phyloP scores from a whole-genome alignment of 345 rosid genomes.

The Lepidium sativum region DNA sequence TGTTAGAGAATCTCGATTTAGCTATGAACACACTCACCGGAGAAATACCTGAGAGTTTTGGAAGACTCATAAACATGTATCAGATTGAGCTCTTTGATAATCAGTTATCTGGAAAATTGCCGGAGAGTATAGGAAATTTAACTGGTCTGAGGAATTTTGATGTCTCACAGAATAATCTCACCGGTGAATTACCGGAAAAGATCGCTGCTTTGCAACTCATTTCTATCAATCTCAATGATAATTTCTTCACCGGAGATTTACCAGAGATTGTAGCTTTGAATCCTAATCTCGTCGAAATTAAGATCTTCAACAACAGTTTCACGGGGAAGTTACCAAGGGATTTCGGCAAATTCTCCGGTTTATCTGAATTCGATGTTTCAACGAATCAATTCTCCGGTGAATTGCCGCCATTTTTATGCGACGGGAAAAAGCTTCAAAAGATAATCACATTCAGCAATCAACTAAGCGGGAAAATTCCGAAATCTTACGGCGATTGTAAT shows the following conservation, averaged over 20 bases:
- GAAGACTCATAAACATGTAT: constrained; percentile 24
- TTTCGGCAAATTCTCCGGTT: constrained; percentile 43
- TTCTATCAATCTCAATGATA: constrained; percentile 52
- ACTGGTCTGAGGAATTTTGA: constrained; percentile 36
- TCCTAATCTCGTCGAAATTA: constrained; percentile 37
- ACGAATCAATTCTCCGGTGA: constrained; percentile 46
- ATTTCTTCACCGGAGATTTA: constrained; percentile 44
- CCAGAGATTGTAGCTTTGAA: constrained; percentile 43
- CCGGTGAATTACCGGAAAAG: constrained; percentile 39
- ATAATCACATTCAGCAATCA: constrained; percentile 41
- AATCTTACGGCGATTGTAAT: constrained; percentile 43
- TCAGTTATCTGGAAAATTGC: constrained; percentile 39
- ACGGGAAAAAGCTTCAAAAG: constrained; percentile 29
- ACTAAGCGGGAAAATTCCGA: constrained; percentile 45
- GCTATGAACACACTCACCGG: constrained; percentile 40
- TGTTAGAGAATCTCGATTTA: constrained; percentile 41
- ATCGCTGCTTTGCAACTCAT: constrained; percentile 37
- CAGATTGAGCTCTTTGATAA: constrained; percentile 48
- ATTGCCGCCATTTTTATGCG: constrained; percentile 53
- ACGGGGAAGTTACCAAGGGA: constrained; percentile 44
- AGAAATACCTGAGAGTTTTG: constrained; percentile 39
- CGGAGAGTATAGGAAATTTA: constrained; percentile 45
- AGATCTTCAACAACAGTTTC: constrained; percentile 73
- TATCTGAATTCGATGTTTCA: constrained; percentile 56
- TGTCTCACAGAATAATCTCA: constrained; percentile 55